These are phyloP conservation scores for Aspergillus luchuensis DNA, from an alignment of 2,329 filamentous ascomycete genomes.

Conservation along the genomic window DNA sequence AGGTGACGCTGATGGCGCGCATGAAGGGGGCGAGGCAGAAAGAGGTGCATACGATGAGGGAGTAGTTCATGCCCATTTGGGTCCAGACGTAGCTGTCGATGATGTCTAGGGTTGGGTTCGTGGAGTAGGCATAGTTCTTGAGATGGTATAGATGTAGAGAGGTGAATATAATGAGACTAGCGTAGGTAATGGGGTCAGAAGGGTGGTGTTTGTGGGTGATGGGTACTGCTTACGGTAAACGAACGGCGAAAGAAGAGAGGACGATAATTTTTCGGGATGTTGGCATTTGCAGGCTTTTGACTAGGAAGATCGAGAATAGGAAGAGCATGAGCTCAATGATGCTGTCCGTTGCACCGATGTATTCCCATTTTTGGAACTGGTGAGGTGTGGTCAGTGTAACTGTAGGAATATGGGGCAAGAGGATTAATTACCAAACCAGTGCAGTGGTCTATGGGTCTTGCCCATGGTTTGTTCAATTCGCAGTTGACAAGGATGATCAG, in stretches of 20 bases:
- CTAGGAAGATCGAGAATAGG: neutral
- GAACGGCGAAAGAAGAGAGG: slow-evolving; percentile 2
- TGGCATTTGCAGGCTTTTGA: slow-evolving; percentile 3
- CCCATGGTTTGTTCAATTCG: neutral
- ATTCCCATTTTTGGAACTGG: slow-evolving; percentile 2
- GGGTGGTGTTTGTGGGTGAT: no score
- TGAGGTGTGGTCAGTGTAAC: neutral
- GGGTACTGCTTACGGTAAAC: neutral
- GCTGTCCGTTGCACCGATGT: neutral
- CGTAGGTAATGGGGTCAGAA: neutral
- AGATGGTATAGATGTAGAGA: slow-evolving; percentile 1
- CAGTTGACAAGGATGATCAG: neutral
- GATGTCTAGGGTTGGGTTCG: neutral
- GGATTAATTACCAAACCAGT: neutral
- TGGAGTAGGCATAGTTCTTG: neutral
- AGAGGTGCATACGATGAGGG: slow-evolving; percentile 1
- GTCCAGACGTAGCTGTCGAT: slow-evolving; percentile 5
- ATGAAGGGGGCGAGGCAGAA: slow-evolving; percentile 7
- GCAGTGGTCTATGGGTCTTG: neutral
- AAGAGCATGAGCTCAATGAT: slow-evolving; percentile 1
- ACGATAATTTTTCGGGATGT: neutral
- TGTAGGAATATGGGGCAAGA: neutral
- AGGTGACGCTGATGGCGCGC: slow-evolving; percentile 4
- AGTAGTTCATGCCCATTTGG: slow-evolving; percentile 5
- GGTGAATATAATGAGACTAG: neutral